Base-by-base conservation (phyloP, 441 rosid species). In the Oxalis stricta region DNA sequence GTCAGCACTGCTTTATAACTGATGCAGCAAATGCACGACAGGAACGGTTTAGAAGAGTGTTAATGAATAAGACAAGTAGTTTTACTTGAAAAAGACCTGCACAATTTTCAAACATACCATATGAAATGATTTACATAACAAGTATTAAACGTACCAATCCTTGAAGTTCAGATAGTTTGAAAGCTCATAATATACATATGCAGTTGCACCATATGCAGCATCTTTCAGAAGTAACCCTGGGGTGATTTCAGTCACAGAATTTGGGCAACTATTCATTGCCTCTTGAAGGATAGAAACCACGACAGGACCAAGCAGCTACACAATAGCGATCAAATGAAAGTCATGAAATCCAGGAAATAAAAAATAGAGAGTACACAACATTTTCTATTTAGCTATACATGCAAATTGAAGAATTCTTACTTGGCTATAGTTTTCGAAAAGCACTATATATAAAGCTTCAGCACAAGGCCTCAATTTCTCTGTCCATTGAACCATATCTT, bases 401-500 rank as follows among this genome's bases (percentile, higher is more conserved):
- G 37, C 28, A 21, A 37, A 41, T 66, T 39, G 50, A 55, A 52
- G 40, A 67, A 41, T 61, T 74, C 95, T 59, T 72, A 92, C 99
- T 63, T 92, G 95, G 83, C 80, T 77, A 63, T 82, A 63, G 43
- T 87, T 87, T 75, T 92, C 95, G 73, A 92, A 92, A 70, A 92
- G 75, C 21, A 92, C 92, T 52, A 92, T 92, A 61, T 92, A 92
- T 15, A 92, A 77, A 48, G 97, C 99, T 75, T 92, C 99, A 31
- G 99, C 96, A 53, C 95, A 92, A 41, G 99, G 99, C 64, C 89
- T 73, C 58, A 87, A 65, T 68, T 92, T 92, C 65, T 92, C 97
- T 48, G 94, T 77, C 99, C 99, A 92, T 54, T 92, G 95, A 71
- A 87, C 55, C 88, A 91, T 82, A 68, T 91, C 99, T 64, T 91